phyloP scores from a whole-genome alignment of 805 yeast species.

The Kluyveromyces nonfermentans region DNA sequence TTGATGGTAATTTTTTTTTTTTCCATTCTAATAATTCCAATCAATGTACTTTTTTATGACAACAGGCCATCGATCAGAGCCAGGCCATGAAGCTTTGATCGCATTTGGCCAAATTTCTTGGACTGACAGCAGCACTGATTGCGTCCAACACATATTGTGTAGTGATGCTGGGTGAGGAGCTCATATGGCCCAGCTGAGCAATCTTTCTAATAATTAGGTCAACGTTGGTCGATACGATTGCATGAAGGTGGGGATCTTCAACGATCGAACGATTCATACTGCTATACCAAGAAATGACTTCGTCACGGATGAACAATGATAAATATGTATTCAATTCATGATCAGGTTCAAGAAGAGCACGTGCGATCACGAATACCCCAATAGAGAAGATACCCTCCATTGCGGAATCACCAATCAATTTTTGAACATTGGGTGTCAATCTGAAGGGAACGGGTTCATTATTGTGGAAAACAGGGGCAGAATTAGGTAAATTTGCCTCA shows the following conservation, averaged over 20 bases:
- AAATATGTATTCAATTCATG: slow-evolving; percentile 84
- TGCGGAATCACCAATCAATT: slow-evolving; percentile 87
- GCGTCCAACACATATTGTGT: slow-evolving; percentile 86
- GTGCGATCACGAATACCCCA: slow-evolving; percentile 73
- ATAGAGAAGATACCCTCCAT: slow-evolving; percentile 87
- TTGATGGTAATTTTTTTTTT: too few relatives aligned
- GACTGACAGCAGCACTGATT: slow-evolving; percentile 91
- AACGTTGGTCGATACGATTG: slow-evolving; percentile 80
- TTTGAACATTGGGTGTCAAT: slow-evolving; percentile 90
- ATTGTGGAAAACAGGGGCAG: slow-evolving; percentile 76
- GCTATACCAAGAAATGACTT: slow-evolving; percentile 87
- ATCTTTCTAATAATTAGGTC: slow-evolving; percentile 76
- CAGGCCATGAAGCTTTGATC: slow-evolving; percentile 96
- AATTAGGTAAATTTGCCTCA: slow-evolving; percentile 31
- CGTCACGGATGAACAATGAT: slow-evolving; percentile 93
- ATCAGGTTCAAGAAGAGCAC: slow-evolving; percentile 84
- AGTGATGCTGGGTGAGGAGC: slow-evolving; percentile 49
- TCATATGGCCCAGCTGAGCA: slow-evolving; percentile 59
- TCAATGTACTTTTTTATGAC: too few relatives aligned
- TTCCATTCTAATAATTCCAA: too few relatives aligned
- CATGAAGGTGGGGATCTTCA: slow-evolving; percentile 75
- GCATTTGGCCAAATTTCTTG: slow-evolving; percentile 82
- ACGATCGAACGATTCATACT: slow-evolving; percentile 78
- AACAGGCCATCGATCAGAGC: slow-evolving; percentile 35
- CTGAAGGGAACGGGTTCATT: slow-evolving; percentile 94